These are phyloP conservation scores for Termitomyces sp. DNA, from an alignment of 768 basidiomycete genomes.

Conservation along the genomic window DNA sequence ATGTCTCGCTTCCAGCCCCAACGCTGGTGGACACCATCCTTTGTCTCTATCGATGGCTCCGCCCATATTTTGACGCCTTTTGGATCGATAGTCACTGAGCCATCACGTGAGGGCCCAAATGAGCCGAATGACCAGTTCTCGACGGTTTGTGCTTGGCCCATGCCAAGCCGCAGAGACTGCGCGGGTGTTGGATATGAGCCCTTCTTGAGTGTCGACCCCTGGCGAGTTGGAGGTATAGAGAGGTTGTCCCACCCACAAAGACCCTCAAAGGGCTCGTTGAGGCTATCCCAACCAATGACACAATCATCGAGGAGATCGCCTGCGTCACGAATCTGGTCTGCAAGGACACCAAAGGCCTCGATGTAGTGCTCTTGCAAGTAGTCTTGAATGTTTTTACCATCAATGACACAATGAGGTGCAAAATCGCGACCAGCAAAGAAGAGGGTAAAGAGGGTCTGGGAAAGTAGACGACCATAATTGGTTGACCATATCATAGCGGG, in stretches of 20 bases:
- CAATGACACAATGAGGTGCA: constrained; percentile 88
- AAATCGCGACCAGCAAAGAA: constrained; percentile 91
- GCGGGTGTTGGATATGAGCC: constrained; percentile 85
- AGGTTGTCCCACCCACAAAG: constrained; percentile 68
- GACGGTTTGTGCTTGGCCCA: constrained; percentile 81
- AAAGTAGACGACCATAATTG: constrained; percentile 86
- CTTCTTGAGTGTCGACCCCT: constrained; percentile 76
- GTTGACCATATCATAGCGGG: constrained; percentile 98
- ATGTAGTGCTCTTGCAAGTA: constrained; percentile 79
- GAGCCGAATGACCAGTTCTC: constrained; percentile 80
- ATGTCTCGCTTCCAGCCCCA: constrained; percentile 85
- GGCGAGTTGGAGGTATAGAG: constrained; percentile 55
- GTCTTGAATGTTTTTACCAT: constrained; percentile 90
- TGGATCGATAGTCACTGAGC: constrained; percentile 81
- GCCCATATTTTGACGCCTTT: constrained; percentile 79
- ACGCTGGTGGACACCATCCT: constrained; percentile 52
- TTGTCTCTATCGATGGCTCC: constrained; percentile 36
- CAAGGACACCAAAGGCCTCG: constrained; percentile 70
- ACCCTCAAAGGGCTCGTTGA: constrained; percentile 95
- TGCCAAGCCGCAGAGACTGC: constrained; percentile 81
- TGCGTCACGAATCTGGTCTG: constrained; percentile 71
- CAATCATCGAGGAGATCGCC: constrained; percentile 80
- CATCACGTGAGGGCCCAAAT: constrained; percentile 73
- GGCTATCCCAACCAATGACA: constrained; percentile 93
- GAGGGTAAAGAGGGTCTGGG: constrained; percentile 89